Evolutionary conservation across 345 rosid genomes (phyloP).

Genomic region (Eucalyptus pauciflora): DNA sequence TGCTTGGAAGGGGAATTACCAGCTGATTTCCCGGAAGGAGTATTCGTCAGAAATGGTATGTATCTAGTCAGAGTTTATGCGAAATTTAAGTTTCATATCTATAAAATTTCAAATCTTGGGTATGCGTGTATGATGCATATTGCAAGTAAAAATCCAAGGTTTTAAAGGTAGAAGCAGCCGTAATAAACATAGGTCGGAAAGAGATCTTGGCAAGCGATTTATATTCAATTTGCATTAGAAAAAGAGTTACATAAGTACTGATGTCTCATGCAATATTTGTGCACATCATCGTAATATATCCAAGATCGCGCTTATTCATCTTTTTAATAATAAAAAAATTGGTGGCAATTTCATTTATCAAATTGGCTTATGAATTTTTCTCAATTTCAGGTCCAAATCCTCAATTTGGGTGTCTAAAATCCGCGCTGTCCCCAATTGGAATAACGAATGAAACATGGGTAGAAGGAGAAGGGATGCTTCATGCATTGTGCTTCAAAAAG

Average conservation of each 20-base stretch:
- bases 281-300: background rate
- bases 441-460: conserved; percentile 16
- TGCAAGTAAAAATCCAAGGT: background rate
- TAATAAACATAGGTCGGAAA: background rate
- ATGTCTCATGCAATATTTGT: background rate
- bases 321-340: background rate
- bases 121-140: background rate
- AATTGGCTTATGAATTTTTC: background rate
- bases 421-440: conserved; percentile 15
- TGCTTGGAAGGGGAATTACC: background rate
- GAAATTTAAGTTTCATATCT: background rate
- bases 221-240: background rate
- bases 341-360: background rate
- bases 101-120: background rate
- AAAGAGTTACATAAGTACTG: background rate
- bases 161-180: background rate
- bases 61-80: background rate
- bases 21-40: background rate
- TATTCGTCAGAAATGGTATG: background rate
- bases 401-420: conserved; percentile 21
- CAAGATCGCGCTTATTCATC: background rate
- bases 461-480: conserved; percentile 51
- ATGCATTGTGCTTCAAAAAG: conserved; percentile 23
- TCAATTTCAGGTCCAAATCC: conserved; percentile 27
- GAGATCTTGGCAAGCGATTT: background rate